Evolutionary conservation across 257 asterid genomes (phyloP).

Genomic region (Capsicum baccatum): DNA sequence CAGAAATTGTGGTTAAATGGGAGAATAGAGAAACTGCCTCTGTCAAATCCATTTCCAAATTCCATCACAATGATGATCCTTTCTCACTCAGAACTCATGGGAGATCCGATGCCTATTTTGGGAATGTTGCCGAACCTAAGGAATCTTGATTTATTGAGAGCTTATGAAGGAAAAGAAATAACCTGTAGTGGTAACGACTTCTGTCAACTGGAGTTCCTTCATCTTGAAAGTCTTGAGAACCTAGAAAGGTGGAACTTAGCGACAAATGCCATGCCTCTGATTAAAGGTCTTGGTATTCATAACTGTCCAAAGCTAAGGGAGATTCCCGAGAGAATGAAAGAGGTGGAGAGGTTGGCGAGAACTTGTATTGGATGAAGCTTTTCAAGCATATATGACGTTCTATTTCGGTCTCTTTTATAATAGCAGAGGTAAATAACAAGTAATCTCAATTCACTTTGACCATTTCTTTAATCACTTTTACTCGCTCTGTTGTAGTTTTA

Average conservation of each 20-base stretch:
- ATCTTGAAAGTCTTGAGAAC: not conserved
- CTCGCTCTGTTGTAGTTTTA: too few species aligned
- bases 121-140: slow-evolving; percentile 13
- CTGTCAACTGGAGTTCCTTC: not conserved
- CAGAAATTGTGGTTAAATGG: not conserved
- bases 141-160: not conserved
- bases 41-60: not conserved
- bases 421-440: too few species aligned
- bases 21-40: not conserved
- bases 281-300: not conserved
- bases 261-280: not conserved
- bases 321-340: not conserved
- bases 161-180: not conserved
- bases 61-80: not conserved
- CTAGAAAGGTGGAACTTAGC: not conserved
- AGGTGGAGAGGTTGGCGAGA: too few species aligned
- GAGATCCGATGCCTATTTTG: not conserved
- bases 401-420: too few species aligned
- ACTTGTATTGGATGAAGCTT: too few species aligned
- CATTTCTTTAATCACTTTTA: too few species aligned
- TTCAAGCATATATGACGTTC: too few species aligned
- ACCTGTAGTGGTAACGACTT: not conserved
- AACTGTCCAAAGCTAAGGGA: not conserved
- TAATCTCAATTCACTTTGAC: too few species aligned
- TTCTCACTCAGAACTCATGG: not conserved